Base-by-base conservation (phyloP, 352 stramenopile species). In the Blastocystis sp. region DNA sequence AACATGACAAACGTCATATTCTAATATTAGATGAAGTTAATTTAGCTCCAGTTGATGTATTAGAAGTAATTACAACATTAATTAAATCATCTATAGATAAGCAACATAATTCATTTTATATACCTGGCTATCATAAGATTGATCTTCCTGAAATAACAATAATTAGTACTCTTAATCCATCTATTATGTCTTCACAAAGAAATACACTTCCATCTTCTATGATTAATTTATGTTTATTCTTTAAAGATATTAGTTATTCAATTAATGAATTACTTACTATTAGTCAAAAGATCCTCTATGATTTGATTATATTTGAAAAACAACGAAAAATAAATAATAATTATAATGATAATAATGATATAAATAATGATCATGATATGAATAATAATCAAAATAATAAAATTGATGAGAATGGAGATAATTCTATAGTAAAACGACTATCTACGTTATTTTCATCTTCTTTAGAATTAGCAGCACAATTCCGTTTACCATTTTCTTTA, bases 21-120 rank as follows among this genome's bases (percentile, higher is more conserved):
- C 1, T 55, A 13, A 1, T 55, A 13, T 41, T 55, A 9, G 45
- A 55, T 19, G 45, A 55, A 19, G 45, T 55, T 30, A 55, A 55
- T 55, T 19, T 55, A 7, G 45, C 45, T 52, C 45, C 45, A 43
- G 39, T 19, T 11, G 45, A 55, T 52, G 45, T 55, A 11, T 34
- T 55, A 11, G 45, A 55, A 19, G 4, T 55, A 19, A 16, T 55
- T 16, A 30, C 44, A 11, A 43, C 45, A 0, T 24, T 55, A 34
- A 41, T 55, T 52, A 30, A 34, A 11, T n/a, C n/a, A n/a, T n/a
- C n/a, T n/a, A 25, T 18, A 11, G 39, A 55, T 19, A 4, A 11
- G 10, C 39, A 52, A 45, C 45, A 55, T 13, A 7, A 10, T 13
- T 34, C 13, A 9, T 55, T 55, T 34, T 34, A 55, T 16, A 28